Evolutionary conservation across 805 yeast genomes (phyloP).

Genomic region (Ogataea pilisensis): DNA sequence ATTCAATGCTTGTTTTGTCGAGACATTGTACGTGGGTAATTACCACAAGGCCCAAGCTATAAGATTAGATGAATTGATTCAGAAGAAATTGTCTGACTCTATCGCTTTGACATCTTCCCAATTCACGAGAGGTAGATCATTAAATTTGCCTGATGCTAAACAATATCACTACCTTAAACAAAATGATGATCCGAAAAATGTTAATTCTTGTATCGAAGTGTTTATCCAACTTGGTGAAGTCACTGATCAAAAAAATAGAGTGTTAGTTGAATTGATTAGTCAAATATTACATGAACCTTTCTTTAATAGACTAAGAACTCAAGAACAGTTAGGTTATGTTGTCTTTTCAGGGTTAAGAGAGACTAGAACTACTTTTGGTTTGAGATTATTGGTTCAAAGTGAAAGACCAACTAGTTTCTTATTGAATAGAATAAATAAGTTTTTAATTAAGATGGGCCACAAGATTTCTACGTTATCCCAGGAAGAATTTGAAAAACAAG

Average conservation of each 20-base stretch:
- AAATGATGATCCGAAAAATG: constrained; percentile 63
- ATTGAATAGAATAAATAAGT: constrained; percentile 70
- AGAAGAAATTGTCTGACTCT: constrained; percentile 32
- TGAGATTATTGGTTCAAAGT: constrained; percentile 75
- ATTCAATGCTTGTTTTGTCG: constrained; percentile 57
- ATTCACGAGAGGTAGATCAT: constrained; percentile 40
- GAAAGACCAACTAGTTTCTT: constrained; percentile 73
- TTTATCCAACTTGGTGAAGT: constrained; percentile 61
- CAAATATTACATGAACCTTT: constrained; percentile 83
- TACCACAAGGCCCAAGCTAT: constrained; percentile 50
- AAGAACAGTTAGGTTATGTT: constrained; percentile 93
- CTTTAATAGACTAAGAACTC: constrained; percentile 83
- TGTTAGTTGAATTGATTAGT: constrained; percentile 59
- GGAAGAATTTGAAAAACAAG: constrained; percentile 65
- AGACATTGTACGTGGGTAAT: constrained; percentile 78
- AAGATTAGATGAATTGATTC: constrained; percentile 41
- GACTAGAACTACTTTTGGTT: constrained; percentile 69
- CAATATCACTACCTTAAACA: constrained; percentile 43
- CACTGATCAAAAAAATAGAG: constrained; percentile 40
- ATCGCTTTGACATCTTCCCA: constrained; percentile 41
- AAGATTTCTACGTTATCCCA: constrained; percentile 44
- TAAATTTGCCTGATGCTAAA: constrained; percentile 36
- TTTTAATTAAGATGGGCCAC: constrained; percentile 46
- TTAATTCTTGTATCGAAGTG: constrained; percentile 82
- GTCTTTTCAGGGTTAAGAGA: constrained; percentile 74